phyloP scores from a whole-genome alignment of 108 stramenopile species.

The Epithemia pelagica region DNA sequence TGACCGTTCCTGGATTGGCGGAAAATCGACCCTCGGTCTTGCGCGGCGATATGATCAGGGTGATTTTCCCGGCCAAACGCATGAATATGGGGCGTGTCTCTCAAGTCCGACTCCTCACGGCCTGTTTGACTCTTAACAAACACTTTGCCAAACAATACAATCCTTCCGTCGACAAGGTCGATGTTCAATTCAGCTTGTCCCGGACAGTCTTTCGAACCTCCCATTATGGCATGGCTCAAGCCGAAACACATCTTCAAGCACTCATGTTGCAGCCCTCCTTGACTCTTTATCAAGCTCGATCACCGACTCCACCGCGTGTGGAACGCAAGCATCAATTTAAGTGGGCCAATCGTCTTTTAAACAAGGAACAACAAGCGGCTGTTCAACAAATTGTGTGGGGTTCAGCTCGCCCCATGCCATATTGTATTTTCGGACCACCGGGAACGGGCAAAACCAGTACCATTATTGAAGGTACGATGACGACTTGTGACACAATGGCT shows the following conservation, averaged over 20 bases:
- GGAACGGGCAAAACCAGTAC: slow-evolving; percentile 60
- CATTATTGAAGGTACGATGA: slow-evolving; percentile 54
- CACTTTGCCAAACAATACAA: slow-evolving; percentile 25
- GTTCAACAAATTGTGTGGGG: slow-evolving; percentile 27
- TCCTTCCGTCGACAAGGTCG: slow-evolving; percentile 22
- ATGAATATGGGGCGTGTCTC: slow-evolving; percentile 32
- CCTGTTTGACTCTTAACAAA: slow-evolving; percentile 25
- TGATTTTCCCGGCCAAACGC: slow-evolving; percentile 17
- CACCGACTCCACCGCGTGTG: not conserved
- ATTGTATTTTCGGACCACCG: slow-evolving; percentile 62
- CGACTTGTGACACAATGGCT: too few relatives aligned
- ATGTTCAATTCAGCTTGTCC: slow-evolving; percentile 54
- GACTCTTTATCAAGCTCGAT: not conserved
- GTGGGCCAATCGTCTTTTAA: slow-evolving; percentile 35
- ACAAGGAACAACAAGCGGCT: slow-evolving; percentile 45
- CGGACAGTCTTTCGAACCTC: slow-evolving; percentile 40
- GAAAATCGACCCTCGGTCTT: slow-evolving; percentile 56
- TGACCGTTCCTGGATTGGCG: slow-evolving; percentile 47
- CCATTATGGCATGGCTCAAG: slow-evolving; percentile 23
- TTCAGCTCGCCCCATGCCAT: slow-evolving; percentile 35
- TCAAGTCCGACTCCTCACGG: slow-evolving; percentile 22
- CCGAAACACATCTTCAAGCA: not conserved
- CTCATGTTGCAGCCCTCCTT: not conserved
- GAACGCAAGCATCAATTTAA: not conserved
- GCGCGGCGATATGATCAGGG: slow-evolving; percentile 41